These are phyloP conservation scores for Maudiozyma saulgeensis DNA, from an alignment of 805 yeast genomes.

Conservation along the genomic window DNA sequence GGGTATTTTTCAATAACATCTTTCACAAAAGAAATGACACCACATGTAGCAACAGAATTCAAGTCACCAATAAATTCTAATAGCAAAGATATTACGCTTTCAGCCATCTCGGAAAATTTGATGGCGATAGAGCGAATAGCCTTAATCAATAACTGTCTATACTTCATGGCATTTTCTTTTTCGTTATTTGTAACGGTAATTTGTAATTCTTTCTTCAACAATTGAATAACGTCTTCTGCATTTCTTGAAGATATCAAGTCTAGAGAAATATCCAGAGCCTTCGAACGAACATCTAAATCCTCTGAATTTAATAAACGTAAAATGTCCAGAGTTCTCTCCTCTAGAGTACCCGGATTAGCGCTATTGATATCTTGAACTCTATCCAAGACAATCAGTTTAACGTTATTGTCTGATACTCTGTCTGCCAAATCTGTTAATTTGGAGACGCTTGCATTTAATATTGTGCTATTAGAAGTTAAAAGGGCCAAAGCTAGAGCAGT, in stretches of 20 bases:
- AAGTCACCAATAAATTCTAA: constrained; percentile 81
- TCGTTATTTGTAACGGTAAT: constrained; percentile 52
- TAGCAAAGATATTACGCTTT: constrained; percentile 78
- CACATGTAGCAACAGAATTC: constrained; percentile 76
- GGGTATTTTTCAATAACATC: constrained; percentile 93
- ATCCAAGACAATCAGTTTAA: constrained; percentile 84
- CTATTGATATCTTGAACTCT: constrained; percentile 68
- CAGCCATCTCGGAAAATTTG: constrained; percentile 82
- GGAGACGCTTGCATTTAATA: constrained; percentile 68
- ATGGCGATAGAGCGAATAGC: constrained; percentile 87
- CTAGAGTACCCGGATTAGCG: constrained; percentile 71
- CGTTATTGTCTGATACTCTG: constrained; percentile 90
- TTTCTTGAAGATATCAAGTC: constrained; percentile 75
- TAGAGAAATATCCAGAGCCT: constrained; percentile 79
- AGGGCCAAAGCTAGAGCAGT: constrained; percentile 73
- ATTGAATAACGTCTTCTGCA: constrained; percentile 86
- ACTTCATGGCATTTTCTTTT: constrained; percentile 76
- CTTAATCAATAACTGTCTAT: constrained; percentile 78
- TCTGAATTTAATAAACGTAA: constrained; percentile 79
- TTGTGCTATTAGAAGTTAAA: constrained; percentile 53
- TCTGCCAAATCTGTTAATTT: constrained; percentile 83
- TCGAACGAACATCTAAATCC: constrained; percentile 82
- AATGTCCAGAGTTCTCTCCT: constrained; percentile 76
- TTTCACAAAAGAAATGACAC: constrained; percentile 83
- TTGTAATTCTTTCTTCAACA: constrained; percentile 84